Evolutionary conservation across 169 alveolate species (phyloP).

Genomic region (Eimeria brunetti): DNA sequence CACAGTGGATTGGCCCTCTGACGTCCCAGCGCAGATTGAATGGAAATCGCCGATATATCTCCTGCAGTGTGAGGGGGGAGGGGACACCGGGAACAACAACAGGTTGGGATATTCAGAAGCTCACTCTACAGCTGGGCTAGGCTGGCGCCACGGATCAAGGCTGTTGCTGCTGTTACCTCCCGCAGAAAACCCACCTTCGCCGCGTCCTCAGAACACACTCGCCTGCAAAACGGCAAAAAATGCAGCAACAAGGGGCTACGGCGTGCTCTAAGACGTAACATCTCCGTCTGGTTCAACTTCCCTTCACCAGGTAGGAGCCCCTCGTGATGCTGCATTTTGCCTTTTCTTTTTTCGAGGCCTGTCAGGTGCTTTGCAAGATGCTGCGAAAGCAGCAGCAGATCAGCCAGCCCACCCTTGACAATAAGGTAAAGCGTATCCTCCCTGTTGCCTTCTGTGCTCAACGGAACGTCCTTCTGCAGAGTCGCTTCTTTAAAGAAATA

Average conservation of each 20-base stretch:
- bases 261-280: not conserved
- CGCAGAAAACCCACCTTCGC: constrained; percentile 6
- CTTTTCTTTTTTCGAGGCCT: not conserved
- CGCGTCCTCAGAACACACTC: constrained; percentile 51
- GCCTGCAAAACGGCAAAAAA: not conserved
- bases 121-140: too few species aligned
- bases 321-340: not conserved
- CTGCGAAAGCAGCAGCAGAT: not conserved
- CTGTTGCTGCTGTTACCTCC: not conserved
- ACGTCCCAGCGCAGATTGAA: constrained; percentile 34
- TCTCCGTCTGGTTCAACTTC: not conserved
- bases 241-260: not conserved
- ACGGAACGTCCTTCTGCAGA: constrained; percentile 32
- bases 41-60: constrained; percentile 55
- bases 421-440: constrained; percentile 62
- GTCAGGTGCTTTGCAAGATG: not conserved
- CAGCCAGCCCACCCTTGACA: constrained; percentile 41
- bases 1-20: constrained; percentile 27
- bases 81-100: not conserved
- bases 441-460: constrained; percentile 58
- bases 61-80: constrained; percentile 22
- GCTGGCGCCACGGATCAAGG: too few species aligned
- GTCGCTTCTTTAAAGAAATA: constrained; percentile 56
- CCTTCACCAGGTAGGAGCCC: not conserved
- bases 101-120: too few species aligned